Conservation (phyloP, 805 yeast species). For the Kluyveromyces starmeri region DNA sequence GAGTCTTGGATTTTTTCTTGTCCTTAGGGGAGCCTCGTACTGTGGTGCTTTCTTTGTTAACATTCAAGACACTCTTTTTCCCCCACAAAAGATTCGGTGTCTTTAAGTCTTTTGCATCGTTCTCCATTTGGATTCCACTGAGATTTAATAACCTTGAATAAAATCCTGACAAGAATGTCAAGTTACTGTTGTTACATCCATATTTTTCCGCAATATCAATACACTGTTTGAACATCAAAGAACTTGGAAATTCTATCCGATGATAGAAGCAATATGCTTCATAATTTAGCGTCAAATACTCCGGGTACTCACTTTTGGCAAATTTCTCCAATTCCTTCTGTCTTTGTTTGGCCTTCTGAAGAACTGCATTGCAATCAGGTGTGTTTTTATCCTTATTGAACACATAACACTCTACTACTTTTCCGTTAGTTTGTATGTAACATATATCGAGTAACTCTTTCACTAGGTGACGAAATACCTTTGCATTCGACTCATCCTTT, state of each 20-base stretch:
- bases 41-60: not conserved
- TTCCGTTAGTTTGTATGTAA: constrained; percentile 16
- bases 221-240: constrained; percentile 24
- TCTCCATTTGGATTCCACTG: constrained; percentile 24
- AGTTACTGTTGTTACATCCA: constrained; percentile 15
- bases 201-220: constrained; percentile 19
- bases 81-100: constrained; percentile 7
- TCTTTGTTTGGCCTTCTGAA: constrained; percentile 16
- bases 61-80: not conserved
- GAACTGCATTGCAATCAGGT: constrained; percentile 13
- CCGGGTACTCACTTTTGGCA: constrained; percentile 26
- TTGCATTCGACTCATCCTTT: constrained; percentile 17
- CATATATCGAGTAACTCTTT: constrained; percentile 23
- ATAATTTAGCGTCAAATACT: constrained; percentile 25
- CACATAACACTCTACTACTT: constrained; percentile 10
- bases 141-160: constrained; percentile 22
- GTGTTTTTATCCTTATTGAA: not conserved
- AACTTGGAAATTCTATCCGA: constrained; percentile 27
- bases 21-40: not conserved
- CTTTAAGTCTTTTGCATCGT: constrained; percentile 11
- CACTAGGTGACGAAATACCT: constrained; percentile 22
- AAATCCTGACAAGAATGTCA: constrained; percentile 25
- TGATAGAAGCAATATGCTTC: constrained; percentile 31
- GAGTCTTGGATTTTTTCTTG: not conserved
- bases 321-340: constrained; percentile 17